phyloP scores from a whole-genome alignment of 2,329 filamentous ascomycete genomes.

The Lachnellula arida region DNA sequence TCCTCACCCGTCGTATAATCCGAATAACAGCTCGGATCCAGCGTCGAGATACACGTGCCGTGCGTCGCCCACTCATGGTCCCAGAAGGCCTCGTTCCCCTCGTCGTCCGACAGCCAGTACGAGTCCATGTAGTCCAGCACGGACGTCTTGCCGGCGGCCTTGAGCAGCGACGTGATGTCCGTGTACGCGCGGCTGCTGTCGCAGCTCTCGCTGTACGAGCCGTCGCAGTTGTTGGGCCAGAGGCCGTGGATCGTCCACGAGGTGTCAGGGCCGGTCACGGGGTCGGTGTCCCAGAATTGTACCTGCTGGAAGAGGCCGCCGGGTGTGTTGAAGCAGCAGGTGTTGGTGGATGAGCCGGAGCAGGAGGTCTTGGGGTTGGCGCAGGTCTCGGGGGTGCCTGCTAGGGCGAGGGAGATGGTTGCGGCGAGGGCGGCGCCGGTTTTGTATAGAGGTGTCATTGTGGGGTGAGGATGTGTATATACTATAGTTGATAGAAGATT shows the following conservation, averaged over 20 bases:
- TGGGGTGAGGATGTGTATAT: no score
- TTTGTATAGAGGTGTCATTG: no score
- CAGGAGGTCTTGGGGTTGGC: conserved; percentile 2
- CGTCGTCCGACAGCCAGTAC: conserved; percentile 57
- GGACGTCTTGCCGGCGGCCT: conserved; percentile 24
- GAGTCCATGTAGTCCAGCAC: conserved; percentile 34
- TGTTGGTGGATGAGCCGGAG: conserved; percentile 26
- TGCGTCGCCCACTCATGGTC: conserved; percentile 71
- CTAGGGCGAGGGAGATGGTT: conserved; percentile 1
- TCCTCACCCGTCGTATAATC: conserved; percentile 55
- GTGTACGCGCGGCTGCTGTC: conserved; percentile 52
- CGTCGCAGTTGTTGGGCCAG: conserved; percentile 61
- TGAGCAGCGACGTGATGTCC: conserved; percentile 8
- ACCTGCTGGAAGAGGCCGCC: conserved; percentile 67
- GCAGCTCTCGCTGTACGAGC: conserved; percentile 61
- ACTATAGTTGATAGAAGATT: no score
- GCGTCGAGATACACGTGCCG: conserved; percentile 63
- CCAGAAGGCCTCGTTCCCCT: conserved; percentile 50
- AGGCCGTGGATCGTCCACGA: conserved; percentile 71
- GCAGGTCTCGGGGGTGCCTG: conserved; percentile 2
- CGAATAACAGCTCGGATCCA: conserved; percentile 60
- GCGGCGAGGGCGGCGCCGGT: neutral
- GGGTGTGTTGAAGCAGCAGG: conserved; percentile 69
- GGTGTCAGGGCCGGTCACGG: conserved; percentile 55
- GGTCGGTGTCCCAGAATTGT: conserved; percentile 71